Evolutionary conservation across 768 basidiomycete species (phyloP), one percentile per base, ranked within the genome.

Genomic region (Leucosporidium yakuticum): DNA sequence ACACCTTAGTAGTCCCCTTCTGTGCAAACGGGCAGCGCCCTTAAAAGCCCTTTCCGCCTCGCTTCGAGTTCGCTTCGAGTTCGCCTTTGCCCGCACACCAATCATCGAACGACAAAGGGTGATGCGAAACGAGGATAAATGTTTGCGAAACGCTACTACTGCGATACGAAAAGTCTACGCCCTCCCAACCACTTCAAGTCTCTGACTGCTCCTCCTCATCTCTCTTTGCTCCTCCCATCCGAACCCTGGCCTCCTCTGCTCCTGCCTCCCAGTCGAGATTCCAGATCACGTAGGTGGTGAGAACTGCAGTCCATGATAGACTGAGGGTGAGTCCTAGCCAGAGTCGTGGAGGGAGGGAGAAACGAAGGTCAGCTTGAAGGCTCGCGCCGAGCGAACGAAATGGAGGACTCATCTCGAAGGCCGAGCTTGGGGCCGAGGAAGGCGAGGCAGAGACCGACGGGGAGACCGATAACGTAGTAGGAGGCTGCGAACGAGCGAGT

Each of bases 301-400:
- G 57, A 19, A 60, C 20, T 15, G 67, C 67, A 9, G 71, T 74
- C 29, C 69, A 68, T 3, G 67, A 64, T 4, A 76, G 56, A 0
- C 71, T 70, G 34, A 70, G 47, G 29, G 74, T 73, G 21, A 76
- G 64, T 25, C 75, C 75, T 20, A 72, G 58, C 75, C 75, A 76
- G 5, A 76, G 64, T 8, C 75, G 64, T 70, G 58, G 39, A n/a
- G 58, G 32, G 23, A 31, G 4, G 47, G 12, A 31, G 25, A 5
- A 48, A 47, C 29, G 20, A 4, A 23, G 39, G 27, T 44, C 14
- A 44, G 39, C 39, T n/a, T 44, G 39, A 15, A 44, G 39, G 39
- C 39, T 7, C 6, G 39, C 39, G 14, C 11, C 3, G 14, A 44
- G 39, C 11, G 8, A 15, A 44, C 11, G 39, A 44, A 44, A 36